These are phyloP conservation scores for Fraxinus quadrangulata DNA, from an alignment of 257 asterid genomes.

Conservation along the genomic window DNA sequence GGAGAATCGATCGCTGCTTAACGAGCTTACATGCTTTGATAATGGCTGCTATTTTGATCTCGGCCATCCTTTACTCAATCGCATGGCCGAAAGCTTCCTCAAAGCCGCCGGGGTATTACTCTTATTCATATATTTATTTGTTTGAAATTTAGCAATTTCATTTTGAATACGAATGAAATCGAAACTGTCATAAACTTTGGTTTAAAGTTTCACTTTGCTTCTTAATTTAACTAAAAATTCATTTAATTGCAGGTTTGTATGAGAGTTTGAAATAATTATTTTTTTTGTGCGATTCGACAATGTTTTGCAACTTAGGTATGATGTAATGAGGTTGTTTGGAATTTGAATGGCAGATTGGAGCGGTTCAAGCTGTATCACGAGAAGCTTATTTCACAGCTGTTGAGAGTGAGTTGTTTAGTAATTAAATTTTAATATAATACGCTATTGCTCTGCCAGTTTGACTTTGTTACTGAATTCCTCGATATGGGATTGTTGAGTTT, in stretches of 20 bases:
- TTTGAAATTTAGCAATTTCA: conserved; percentile 11
- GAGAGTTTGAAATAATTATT: neutral
- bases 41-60: conserved; percentile 61
- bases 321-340: neutral
- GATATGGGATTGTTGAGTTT: neutral
- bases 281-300: too few relatives aligned
- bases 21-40: conserved; percentile 62
- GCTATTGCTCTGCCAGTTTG: neutral
- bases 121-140: neutral
- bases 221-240: neutral
- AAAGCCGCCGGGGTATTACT: conserved; percentile 74
- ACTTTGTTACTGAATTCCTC: neutral
- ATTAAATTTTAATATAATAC: neutral
- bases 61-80: conserved; percentile 92
- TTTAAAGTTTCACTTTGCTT: neutral
- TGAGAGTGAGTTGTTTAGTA: conserved; percentile 50
- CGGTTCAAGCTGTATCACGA: conserved; percentile 81
- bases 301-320: neutral
- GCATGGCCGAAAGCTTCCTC: conserved; percentile 78
- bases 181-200: conserved; percentile 18
- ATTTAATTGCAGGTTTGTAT: neutral
- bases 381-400: conserved; percentile 77
- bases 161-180: conserved; percentile 10
- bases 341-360: conserved; percentile 65
- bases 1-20: conserved; percentile 67